Conservation (phyloP, 2,329 filamentous ascomycete genomes). For the Exophiala oligosperma region DNA sequence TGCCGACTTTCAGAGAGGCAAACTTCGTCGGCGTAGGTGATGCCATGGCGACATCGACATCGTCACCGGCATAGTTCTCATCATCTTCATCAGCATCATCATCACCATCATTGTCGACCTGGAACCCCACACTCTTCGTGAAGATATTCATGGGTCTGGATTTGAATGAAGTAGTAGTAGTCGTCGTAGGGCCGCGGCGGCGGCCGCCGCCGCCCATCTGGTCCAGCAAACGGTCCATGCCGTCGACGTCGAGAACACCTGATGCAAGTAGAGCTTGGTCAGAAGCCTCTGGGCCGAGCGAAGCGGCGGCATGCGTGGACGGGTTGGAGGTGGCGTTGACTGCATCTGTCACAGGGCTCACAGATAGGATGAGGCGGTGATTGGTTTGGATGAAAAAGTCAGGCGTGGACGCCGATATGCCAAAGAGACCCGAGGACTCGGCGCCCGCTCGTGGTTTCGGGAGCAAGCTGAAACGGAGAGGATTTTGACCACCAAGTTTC, state of each 20-base stretch:
- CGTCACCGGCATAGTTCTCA: not conserved
- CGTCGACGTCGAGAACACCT: conserved; percentile 48
- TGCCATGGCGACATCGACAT: conserved; percentile 20
- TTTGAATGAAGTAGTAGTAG: not conserved
- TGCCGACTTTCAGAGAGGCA: conserved; percentile 6
- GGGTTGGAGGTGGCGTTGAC: conserved; percentile 4
- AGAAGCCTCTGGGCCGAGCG: conserved; percentile 1
- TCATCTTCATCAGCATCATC: too few species aligned
- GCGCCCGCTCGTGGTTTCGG: not conserved
- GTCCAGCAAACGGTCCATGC: conserved; percentile 48
- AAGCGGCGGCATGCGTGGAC: conserved; percentile 2
- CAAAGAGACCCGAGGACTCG: conserved; percentile 5
- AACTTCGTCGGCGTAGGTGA: conserved; percentile 20
- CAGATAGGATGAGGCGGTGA: conserved; percentile 22
- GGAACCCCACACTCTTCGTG: conserved; percentile 16
- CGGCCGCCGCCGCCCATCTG: conserved; percentile 35
- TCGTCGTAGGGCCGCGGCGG: too few species aligned
- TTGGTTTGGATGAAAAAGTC: conserved; percentile 23
- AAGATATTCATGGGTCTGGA: conserved; percentile 17
- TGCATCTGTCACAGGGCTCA: conserved; percentile 12
- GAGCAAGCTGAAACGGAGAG: conserved; percentile 8
- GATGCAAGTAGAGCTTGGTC: conserved; percentile 44
- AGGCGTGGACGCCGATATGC: conserved; percentile 7
- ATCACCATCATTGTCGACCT: not conserved
- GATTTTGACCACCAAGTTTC: conserved; percentile 17